These are phyloP conservation scores for Venturia asperata DNA, from an alignment of 2,329 filamentous ascomycete species.

Conservation along the genomic window DNA sequence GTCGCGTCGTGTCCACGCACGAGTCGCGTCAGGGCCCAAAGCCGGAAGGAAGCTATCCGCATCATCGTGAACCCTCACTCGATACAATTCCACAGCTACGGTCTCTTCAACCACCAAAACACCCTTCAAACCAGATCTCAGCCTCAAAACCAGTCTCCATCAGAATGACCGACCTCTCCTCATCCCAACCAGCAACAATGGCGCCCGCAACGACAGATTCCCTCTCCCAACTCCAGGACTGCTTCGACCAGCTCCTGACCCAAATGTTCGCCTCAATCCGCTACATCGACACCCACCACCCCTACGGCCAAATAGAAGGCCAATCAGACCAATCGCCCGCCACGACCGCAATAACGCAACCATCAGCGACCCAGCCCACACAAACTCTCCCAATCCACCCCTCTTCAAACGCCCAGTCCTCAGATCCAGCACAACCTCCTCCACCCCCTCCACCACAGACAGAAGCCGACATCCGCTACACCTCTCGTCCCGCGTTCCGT, in stretches of 20 bases:
- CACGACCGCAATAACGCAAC: constrained; percentile 12
- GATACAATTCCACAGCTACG: background rate
- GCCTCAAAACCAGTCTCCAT: background rate
- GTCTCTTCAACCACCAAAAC: background rate
- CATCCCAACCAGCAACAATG: background rate
- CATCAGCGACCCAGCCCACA: constrained; percentile 22
- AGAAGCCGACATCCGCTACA: constrained; percentile 17
- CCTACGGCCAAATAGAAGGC: constrained; percentile 30
- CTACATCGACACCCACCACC: constrained; percentile 39
- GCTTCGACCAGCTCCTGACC: constrained; percentile 58
- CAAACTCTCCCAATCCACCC: constrained; percentile 16
- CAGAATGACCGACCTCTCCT: background rate
- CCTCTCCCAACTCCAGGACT: constrained; percentile 77
- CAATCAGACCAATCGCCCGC: constrained; percentile 23
- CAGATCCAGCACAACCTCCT: constrained; percentile 12
- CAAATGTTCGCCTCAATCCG: constrained; percentile 42
- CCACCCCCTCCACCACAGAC: constrained; percentile 18
- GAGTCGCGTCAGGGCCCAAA: background rate
- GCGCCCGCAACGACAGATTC: constrained; percentile 57
- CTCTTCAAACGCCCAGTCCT: background rate
- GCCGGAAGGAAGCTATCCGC: constrained; percentile 4
- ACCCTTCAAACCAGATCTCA: background rate
- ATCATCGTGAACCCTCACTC: background rate
- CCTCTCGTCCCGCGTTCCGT: background rate
- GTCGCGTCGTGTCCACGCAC: background rate